phyloP scores from a whole-genome alignment of 805 yeast genomes.

The Saturnispora saitoi region DNA sequence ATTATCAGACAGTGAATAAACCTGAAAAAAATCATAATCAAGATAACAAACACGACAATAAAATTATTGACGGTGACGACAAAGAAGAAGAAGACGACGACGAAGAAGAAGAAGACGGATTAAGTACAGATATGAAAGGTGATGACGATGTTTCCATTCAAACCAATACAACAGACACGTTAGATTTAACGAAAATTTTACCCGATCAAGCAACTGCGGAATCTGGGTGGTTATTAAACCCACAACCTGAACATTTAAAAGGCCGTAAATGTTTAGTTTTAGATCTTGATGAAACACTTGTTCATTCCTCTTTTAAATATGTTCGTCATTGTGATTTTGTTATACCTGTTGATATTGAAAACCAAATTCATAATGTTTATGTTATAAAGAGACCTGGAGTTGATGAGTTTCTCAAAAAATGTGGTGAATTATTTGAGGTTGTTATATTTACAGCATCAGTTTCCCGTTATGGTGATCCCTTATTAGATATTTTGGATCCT shows the following conservation, averaged over 20 bases:
- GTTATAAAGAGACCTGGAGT: slow-evolving; percentile 98
- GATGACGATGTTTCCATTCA: slow-evolving; percentile 25
- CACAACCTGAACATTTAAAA: slow-evolving; percentile 39
- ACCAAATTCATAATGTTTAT: slow-evolving; percentile 85
- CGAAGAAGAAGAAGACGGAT: background rate
- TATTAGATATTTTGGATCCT: slow-evolving; percentile 80
- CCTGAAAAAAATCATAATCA: background rate
- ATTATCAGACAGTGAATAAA: background rate
- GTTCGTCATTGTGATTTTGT: slow-evolving; percentile 92
- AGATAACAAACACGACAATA: background rate
- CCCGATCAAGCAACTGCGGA: slow-evolving; percentile 63
- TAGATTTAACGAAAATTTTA: slow-evolving; percentile 58
- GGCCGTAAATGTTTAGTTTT: slow-evolving; percentile 79
- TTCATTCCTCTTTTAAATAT: slow-evolving; percentile 89
- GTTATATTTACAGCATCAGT: slow-evolving; percentile 97
- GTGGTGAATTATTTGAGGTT: slow-evolving; percentile 84
- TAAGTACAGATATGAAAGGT: slow-evolving; percentile 9
- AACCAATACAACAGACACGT: slow-evolving; percentile 29
- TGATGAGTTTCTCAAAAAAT: slow-evolving; percentile 77
- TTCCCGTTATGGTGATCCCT: slow-evolving; percentile 91
- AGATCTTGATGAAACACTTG: slow-evolving; percentile 93
- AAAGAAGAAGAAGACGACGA: background rate
- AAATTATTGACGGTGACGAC: background rate
- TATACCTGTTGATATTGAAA: slow-evolving; percentile 94
- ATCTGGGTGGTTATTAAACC: slow-evolving; percentile 59